phyloP scores from a whole-genome alignment of 345 rosid species.

The Adansonia digitata region DNA sequence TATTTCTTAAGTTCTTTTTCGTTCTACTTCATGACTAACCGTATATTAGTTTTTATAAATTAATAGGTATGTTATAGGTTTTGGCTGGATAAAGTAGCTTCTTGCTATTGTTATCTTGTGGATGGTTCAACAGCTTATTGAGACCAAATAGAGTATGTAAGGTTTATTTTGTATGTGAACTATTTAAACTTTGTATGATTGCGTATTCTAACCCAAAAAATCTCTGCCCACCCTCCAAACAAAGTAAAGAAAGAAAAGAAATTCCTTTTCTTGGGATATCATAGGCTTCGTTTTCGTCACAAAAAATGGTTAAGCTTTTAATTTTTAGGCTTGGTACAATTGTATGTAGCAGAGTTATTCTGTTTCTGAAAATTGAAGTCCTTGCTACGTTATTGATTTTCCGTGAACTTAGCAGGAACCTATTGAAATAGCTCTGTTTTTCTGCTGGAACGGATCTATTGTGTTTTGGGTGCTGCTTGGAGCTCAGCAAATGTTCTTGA shows the following conservation, averaged over 20 bases:
- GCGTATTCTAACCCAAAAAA: background rate
- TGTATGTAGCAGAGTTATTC: background rate
- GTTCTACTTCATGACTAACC: background rate
- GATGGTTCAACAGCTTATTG: background rate
- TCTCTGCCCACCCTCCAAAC: background rate
- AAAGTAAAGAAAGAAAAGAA: background rate
- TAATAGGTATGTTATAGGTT: background rate
- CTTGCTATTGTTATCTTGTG: background rate
- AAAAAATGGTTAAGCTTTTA: background rate
- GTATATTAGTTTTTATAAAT: background rate
- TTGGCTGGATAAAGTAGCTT: slow-evolving; percentile 1
- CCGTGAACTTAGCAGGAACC: background rate
- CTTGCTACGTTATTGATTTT: background rate
- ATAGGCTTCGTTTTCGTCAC: background rate
- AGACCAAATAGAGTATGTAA: background rate
- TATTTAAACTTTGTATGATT: background rate
- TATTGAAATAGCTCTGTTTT: background rate
- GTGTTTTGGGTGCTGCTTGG: background rate
- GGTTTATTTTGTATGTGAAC: background rate
- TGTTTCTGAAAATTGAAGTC: background rate
- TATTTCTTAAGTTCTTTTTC: background rate
- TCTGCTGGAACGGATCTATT: background rate
- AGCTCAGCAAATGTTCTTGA: background rate
- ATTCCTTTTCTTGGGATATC: background rate
- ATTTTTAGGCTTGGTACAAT: background rate